Conservation (phyloP, 768 basidiomycete species). For the Podaxis sp. region DNA sequence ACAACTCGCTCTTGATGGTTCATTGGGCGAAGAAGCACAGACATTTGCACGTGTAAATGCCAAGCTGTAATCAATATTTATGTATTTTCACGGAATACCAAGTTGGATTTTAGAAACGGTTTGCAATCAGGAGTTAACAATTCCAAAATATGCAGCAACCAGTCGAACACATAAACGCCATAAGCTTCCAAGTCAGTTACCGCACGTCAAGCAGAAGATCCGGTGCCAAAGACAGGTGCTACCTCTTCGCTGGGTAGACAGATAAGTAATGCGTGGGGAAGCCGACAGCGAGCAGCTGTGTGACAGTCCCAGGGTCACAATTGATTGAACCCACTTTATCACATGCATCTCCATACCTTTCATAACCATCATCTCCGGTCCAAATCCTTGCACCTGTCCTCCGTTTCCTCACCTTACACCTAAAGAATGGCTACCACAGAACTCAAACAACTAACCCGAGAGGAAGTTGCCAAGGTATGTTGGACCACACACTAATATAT, state of each 20-base stretch:
- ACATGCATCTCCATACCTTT: not conserved
- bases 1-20: slow-evolving; percentile 44
- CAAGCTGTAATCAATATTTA: slow-evolving; percentile 13
- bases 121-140: no score
- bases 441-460: slow-evolving; percentile 45
- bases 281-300: no score
- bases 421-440: slow-evolving; percentile 26
- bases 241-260: no score
- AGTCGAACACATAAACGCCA: no score
- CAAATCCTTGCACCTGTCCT: not conserved
- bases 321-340: not conserved
- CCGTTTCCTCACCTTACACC: not conserved
- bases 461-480: slow-evolving; percentile 71
- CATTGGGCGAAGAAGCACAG: slow-evolving; percentile 35
- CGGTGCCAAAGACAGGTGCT: no score
- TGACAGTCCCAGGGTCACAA: not conserved
- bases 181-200: no score
- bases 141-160: no score
- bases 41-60: slow-evolving; percentile 17
- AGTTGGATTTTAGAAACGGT: no score
- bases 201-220: no score
- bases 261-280: no score
- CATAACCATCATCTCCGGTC: not conserved
- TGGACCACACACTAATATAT: not conserved
- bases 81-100: not conserved